A percentile compares a stretch with the other conserved stretches of the same genome.
phyloP scores from a whole-genome alignment of 2,329 filamentous ascomycete species.

The Gaeumannomyces tritici region DNA sequence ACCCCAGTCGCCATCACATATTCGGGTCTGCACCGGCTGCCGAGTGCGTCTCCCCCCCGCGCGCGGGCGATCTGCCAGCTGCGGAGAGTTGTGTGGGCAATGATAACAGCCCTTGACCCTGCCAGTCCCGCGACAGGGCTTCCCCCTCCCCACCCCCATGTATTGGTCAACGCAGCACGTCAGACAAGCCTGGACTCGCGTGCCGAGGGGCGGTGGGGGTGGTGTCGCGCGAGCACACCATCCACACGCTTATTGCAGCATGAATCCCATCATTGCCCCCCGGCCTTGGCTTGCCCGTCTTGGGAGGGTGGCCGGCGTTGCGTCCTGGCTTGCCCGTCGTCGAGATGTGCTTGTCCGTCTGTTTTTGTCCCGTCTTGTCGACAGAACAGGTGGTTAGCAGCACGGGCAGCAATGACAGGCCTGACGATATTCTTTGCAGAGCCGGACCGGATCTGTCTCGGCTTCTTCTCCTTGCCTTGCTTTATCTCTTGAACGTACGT shows the following conservation, averaged over 20 bases:
- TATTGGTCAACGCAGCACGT: not conserved
- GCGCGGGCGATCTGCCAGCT: too few species aligned
- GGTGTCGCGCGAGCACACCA: not conserved
- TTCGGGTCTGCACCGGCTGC: not conserved
- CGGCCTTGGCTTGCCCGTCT: not conserved
- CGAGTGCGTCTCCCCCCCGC: not conserved
- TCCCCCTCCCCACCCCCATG: too few species aligned
- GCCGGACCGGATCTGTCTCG: not conserved
- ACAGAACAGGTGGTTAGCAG: not conserved
- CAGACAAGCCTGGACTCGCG: not conserved
- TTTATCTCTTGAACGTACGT: not conserved
- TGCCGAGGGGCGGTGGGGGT: not conserved
- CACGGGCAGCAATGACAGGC: not conserved
- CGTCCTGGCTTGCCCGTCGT: not conserved
- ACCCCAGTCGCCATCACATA: not conserved
- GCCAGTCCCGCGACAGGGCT: not conserved
- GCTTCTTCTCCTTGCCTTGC: not conserved
- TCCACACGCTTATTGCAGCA: not conserved
- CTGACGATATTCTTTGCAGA: not conserved
- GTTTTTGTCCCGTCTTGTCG: not conserved
- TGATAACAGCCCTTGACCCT: conserved; percentile 11
- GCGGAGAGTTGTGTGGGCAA: not conserved
- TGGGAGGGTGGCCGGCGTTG: too few species aligned
- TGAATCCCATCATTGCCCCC: not conserved
- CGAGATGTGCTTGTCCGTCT: not conserved